Evolutionary conservation across 768 basidiomycete species (phyloP).

Genomic region (Boletus subcaerulescens): DNA sequence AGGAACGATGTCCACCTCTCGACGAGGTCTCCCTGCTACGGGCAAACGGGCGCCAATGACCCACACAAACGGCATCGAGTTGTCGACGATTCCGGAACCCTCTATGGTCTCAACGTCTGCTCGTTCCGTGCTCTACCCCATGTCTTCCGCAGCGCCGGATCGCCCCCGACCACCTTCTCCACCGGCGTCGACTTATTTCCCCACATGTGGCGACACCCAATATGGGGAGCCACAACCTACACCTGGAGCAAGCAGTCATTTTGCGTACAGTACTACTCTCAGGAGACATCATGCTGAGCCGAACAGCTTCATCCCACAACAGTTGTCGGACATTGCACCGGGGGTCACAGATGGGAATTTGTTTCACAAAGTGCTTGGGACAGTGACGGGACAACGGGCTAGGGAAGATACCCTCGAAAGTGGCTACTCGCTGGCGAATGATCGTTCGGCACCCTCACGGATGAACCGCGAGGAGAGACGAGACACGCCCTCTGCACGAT

Average conservation of each 20-base stretch:
- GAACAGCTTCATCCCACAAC: conserved; percentile 37
- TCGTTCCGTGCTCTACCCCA: conserved; percentile 19
- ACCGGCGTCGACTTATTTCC: conserved; percentile 81
- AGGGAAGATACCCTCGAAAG: conserved; percentile 34
- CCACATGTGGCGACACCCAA: conserved; percentile 49
- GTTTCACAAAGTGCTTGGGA: conserved; percentile 43
- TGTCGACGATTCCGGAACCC: conserved; percentile 13
- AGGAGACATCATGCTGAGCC: conserved; percentile 59
- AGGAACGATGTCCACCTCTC: conserved; percentile 27
- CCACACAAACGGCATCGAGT: conserved; percentile 15
- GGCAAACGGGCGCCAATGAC: conserved; percentile 21
- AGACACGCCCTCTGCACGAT: conserved; percentile 64
- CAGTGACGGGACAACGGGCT: conserved; percentile 28
- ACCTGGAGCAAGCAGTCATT: conserved; percentile 67
- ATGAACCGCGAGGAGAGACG: conserved; percentile 31
- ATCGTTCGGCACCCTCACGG: conserved; percentile 6
- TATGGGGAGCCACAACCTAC: conserved; percentile 52
- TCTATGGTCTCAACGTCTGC: conserved; percentile 22
- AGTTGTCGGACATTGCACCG: conserved; percentile 26
- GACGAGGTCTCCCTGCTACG: conserved; percentile 16
- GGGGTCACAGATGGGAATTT: conserved; percentile 47
- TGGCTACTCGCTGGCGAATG: conserved; percentile 36
- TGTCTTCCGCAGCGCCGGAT: conserved; percentile 13
- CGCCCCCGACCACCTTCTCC: conserved; percentile 48
- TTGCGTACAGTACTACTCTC: conserved; percentile 80